Conservation (phyloP, 805 yeast species). For the Teunomyces barrocoloradensis region DNA sequence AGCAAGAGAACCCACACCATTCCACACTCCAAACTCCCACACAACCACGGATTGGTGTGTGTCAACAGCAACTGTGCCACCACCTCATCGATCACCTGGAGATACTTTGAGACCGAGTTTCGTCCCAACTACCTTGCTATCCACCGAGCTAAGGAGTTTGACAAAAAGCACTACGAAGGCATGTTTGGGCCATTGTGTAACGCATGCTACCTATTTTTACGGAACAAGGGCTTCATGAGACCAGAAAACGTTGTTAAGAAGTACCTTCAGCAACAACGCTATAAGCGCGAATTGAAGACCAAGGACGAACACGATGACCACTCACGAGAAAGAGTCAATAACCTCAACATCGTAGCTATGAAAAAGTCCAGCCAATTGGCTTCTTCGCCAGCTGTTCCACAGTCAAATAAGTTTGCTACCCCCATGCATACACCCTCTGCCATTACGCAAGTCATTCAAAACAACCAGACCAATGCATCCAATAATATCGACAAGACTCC, state of each 20-base stretch:
- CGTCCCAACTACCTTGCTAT: constrained; percentile 37
- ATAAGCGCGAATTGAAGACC: constrained; percentile 34
- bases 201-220: constrained; percentile 43
- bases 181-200: constrained; percentile 49
- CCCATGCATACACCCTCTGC: constrained; percentile 41
- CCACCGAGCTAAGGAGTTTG: constrained; percentile 36
- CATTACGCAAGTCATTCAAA: constrained; percentile 37
- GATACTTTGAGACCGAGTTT: constrained; percentile 42
- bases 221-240: constrained; percentile 73
- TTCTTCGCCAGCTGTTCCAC: constrained; percentile 27
- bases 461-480: constrained; percentile 10
- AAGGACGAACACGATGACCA: constrained; percentile 20
- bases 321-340: constrained; percentile 9
- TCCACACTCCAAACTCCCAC: constrained; percentile 35
- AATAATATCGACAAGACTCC: constrained; percentile 16
- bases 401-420: constrained; percentile 31
- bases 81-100: constrained; percentile 39
- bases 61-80: constrained; percentile 42
- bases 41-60: constrained; percentile 39
- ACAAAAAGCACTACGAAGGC: constrained; percentile 41
- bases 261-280: constrained; percentile 43
- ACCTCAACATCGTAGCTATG: constrained; percentile 15
- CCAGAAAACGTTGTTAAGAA: constrained; percentile 46
- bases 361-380: constrained; percentile 17
- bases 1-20: constrained; percentile 43